A percentile compares a stretch with the other conserved stretches of the same genome.
Evolutionary conservation across 768 basidiomycete genomes (phyloP).

Genomic region (Lactarius quietus): DNA sequence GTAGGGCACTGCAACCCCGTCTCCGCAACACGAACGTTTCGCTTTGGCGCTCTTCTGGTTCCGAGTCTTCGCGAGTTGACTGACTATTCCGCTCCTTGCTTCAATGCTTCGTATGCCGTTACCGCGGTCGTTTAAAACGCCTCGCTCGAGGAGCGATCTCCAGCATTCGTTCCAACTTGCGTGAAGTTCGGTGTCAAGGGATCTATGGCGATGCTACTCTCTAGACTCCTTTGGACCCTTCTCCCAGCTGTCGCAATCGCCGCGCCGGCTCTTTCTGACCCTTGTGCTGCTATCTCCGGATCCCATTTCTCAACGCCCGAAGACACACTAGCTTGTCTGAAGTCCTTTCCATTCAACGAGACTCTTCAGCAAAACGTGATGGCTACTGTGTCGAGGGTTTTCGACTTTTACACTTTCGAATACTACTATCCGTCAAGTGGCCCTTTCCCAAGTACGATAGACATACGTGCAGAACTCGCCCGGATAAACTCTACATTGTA

Average conservation of each 20-base stretch:
- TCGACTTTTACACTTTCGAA: conserved; percentile 42
- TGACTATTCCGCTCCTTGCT: not conserved
- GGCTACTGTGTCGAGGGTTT: conserved; percentile 32
- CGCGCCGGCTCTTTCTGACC: not conserved
- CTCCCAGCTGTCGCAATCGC: not conserved
- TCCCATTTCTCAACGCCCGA: not conserved
- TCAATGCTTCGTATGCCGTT: conserved; percentile 1
- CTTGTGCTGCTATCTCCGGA: conserved; percentile 17
- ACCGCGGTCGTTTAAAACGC: conserved; percentile 7
- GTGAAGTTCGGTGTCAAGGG: not conserved
- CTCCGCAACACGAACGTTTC: not conserved
- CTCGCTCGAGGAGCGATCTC: not conserved
- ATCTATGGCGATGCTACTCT: conserved; percentile 3
- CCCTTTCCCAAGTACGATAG: conserved; percentile 41
- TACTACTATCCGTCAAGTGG: conserved; percentile 37
- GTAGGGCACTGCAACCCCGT: not conserved
- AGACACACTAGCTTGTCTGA: conserved; percentile 25
- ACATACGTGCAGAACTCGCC: conserved; percentile 50
- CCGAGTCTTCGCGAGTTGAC: not conserved
- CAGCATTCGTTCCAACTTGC: not conserved
- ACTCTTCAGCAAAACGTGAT: conserved; percentile 38
- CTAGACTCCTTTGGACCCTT: not conserved
- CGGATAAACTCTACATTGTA: conserved; percentile 48
- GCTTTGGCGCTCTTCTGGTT: not conserved
- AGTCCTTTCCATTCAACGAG: conserved; percentile 40